These are phyloP conservation scores for Isatis lusitanica DNA, from an alignment of 441 rosid genomes.

Conservation along the genomic window DNA sequence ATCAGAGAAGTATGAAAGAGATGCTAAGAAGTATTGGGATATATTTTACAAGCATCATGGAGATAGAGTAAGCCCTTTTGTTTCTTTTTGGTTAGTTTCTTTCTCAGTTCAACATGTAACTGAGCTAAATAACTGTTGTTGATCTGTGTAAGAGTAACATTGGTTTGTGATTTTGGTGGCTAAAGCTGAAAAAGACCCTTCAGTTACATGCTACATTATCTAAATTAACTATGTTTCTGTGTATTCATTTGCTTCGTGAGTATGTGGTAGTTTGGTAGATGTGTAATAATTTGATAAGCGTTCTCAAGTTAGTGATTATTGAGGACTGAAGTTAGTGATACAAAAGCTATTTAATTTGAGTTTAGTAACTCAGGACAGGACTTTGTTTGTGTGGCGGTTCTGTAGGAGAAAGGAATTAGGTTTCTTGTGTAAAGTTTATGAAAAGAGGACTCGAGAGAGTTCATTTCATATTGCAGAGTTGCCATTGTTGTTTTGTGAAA, in stretches of 20 bases:
- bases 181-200: background rate
- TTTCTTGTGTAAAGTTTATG: background rate
- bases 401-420: background rate
- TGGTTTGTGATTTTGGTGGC: background rate
- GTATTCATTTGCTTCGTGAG: background rate
- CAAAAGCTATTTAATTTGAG: background rate
- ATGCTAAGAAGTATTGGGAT: slow-evolving; percentile 94
- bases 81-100: background rate
- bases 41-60: slow-evolving; percentile 83
- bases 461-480: background rate
- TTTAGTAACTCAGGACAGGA: background rate
- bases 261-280: background rate
- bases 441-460: background rate
- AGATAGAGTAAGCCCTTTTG: slow-evolving; percentile 55
- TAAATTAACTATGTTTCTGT: background rate
- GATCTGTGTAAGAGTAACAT: background rate
- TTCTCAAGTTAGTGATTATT: background rate
- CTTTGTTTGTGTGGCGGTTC: background rate
- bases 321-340: background rate
- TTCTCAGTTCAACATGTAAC: background rate
- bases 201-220: background rate
- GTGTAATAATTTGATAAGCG: background rate
- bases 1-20: slow-evolving; percentile 85
- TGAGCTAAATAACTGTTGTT: background rate
- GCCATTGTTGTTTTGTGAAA: background rate